Conservation (phyloP, 176 grass and related monocot genomes). For the Lolium rigidum region DNA sequence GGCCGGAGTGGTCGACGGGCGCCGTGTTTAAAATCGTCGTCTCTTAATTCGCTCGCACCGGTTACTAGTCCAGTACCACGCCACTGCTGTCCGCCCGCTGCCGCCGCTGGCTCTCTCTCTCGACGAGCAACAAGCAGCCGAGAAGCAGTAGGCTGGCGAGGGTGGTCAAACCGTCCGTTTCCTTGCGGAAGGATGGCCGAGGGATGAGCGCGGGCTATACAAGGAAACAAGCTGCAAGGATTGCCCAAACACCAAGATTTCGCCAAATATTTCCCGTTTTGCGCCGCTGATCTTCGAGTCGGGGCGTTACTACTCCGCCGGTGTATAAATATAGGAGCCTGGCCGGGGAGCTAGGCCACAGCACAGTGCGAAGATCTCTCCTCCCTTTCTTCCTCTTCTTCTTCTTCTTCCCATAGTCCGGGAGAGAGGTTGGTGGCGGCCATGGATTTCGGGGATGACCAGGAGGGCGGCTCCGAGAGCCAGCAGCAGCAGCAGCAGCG, state of each 20-base stretch:
- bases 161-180: background rate
- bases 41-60: slow-evolving; percentile 69
- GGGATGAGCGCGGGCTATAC: slow-evolving; percentile 24
- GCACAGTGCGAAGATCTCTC: slow-evolving; percentile 8
- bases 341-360: background rate
- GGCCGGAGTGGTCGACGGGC: too few species aligned
- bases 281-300: background rate
- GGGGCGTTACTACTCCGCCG: slow-evolving; percentile 11
- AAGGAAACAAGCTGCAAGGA: slow-evolving; percentile 32
- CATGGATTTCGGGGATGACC: slow-evolving; percentile 94
- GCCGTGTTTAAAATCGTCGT: slow-evolving; percentile 62
- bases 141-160: background rate
- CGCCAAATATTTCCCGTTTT: slow-evolving; percentile 11
- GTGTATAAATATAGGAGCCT: background rate
- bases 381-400: background rate
- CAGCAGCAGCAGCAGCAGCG: slow-evolving; percentile 56
- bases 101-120: background rate
- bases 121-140: background rate
- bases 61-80: slow-evolving; percentile 51
- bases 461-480: slow-evolving; percentile 65
- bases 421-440: background rate
- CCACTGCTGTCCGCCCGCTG: slow-evolving; percentile 3
- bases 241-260: slow-evolving; percentile 20
- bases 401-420: background rate
- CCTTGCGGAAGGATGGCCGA: background rate